These are phyloP conservation scores for Ganoderma lucidum DNA, from an alignment of 1,284 basidiomycete genomes.

Conservation along the genomic window DNA sequence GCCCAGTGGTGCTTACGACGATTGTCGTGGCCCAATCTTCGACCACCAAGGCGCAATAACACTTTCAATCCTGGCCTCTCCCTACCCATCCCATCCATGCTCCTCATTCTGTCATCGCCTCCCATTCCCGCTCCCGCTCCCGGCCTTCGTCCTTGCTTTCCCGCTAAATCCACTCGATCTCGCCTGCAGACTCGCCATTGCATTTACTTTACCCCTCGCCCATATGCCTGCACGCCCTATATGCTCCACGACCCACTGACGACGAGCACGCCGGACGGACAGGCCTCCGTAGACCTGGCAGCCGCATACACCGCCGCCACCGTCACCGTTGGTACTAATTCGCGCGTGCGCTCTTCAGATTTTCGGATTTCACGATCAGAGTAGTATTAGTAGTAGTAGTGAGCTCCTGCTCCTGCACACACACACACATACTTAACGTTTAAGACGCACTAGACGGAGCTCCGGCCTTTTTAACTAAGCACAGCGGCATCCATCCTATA, in stretches of 20 bases:
- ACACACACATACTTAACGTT: not conserved
- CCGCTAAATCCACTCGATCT: not conserved
- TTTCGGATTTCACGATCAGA: not conserved
- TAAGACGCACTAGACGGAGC: not conserved
- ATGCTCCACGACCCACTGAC: not conserved
- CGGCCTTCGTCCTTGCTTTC: not conserved
- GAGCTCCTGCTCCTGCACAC: not conserved
- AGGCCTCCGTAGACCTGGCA: not conserved
- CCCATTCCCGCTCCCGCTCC: not conserved
- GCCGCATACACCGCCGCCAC: not conserved
- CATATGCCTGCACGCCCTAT: not conserved
- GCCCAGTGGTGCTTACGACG: not conserved
- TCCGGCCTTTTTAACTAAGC: not conserved
- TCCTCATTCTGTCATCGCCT: not conserved
- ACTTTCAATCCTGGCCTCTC: not conserved
- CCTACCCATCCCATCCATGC: too few species aligned
- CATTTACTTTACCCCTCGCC: not conserved
- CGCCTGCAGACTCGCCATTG: not conserved
- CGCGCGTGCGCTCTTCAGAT: not conserved
- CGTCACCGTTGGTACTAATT: not conserved
- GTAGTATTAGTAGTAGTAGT: not conserved
- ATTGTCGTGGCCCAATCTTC: not conserved
- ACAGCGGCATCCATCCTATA: not conserved
- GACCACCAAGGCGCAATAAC: not conserved
- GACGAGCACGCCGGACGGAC: slow-evolving; percentile 2